Evolutionary conservation across 129 eudicot genomes (phyloP), one percentile per base, ranked within the genome.

Genomic region (Helichrysum umbraculigerum): DNA sequence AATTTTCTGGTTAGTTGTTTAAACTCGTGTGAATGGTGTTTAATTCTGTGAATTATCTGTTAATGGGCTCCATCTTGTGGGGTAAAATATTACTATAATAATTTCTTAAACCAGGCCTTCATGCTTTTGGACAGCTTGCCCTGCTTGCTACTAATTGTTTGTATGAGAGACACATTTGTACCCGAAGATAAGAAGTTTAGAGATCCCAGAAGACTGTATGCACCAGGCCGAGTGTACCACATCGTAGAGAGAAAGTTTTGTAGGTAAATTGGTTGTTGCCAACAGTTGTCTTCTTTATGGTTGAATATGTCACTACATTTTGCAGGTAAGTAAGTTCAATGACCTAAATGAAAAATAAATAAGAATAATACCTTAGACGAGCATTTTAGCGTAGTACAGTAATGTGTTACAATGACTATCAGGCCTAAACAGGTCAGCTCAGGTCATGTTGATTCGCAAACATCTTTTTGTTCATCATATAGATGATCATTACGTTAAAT

Each of bases 51-150:
- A 60, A 35, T 11, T 25, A 77, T 59, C 11, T 5, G 11, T 47
- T 69, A 22, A 41, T 41, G 28, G 33, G 54, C 81, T 66, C 72
- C 77, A 44, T 70, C 9, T 79, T 73, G 68, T 63, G 64, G 70
- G 75, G 81, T 63, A 70, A 83, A 78, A 33, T 44, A 42, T 71
- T 64, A 35, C 41, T 35, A 81, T 74, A 11, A 68, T 76, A 62
- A 51, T 77, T 57, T 73, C 28, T 79, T 77, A 81, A 87, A 85
- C 79, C 82, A 66, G 93, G 91, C 50, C 58, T 83, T 82, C 51
- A 87, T 90, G 90, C 75, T 83, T 44, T 88, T 88, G 85, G 81
- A 87, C 96, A 88, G 96, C 76, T 89, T 91, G 86, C 97, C 97
- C 50, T 91, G 96, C 82, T 83, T 91, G 69, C 70, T 91, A 70